Conservation (phyloP, 192 early-diverging fungal genomes). For the Kappamyces sp. region DNA sequence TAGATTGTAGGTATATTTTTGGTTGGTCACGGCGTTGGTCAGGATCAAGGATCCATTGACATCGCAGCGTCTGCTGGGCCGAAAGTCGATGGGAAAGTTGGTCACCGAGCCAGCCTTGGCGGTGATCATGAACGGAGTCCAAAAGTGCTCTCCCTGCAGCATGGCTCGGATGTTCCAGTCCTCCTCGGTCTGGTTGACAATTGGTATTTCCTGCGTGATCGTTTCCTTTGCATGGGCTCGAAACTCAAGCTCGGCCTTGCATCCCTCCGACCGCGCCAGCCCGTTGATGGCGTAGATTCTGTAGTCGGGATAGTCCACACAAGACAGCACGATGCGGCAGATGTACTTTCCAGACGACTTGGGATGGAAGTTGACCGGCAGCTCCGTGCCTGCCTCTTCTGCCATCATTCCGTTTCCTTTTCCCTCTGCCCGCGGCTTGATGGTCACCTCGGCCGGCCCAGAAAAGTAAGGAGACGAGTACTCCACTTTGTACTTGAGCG, state of each 20-base stretch:
- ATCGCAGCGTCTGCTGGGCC: conserved; percentile 28
- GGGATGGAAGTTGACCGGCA: conserved; percentile 38
- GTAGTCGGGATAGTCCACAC: conserved; percentile 37
- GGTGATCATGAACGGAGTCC: conserved; percentile 25
- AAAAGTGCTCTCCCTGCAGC: conserved; percentile 39
- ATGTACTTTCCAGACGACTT: conserved; percentile 45
- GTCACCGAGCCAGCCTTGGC: conserved; percentile 29
- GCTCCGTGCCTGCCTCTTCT: conserved; percentile 41
- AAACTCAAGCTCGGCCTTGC: conserved; percentile 42
- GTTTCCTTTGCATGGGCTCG: conserved; percentile 34
- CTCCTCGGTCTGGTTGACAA: conserved; percentile 45
- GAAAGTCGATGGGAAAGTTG: conserved; percentile 30
- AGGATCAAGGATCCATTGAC: conserved; percentile 26
- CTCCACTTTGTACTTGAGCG: conserved; percentile 40
- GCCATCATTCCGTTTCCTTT: conserved; percentile 30
- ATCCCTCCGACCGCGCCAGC: conserved; percentile 42
- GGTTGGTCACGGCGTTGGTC: conserved; percentile 39
- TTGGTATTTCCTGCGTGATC: conserved; percentile 46
- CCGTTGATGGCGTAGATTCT: conserved; percentile 40
- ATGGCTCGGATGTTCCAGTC: conserved; percentile 45
- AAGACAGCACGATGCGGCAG: conserved; percentile 37
- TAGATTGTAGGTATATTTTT: conserved; percentile 42
- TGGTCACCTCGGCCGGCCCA: conserved; percentile 36
- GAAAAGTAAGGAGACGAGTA: conserved; percentile 41
- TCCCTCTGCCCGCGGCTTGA: conserved; percentile 25